Evolutionary conservation across 495 filamentous ascomycete species (phyloP).

Genomic region (Daldinia caldariorum): DNA sequence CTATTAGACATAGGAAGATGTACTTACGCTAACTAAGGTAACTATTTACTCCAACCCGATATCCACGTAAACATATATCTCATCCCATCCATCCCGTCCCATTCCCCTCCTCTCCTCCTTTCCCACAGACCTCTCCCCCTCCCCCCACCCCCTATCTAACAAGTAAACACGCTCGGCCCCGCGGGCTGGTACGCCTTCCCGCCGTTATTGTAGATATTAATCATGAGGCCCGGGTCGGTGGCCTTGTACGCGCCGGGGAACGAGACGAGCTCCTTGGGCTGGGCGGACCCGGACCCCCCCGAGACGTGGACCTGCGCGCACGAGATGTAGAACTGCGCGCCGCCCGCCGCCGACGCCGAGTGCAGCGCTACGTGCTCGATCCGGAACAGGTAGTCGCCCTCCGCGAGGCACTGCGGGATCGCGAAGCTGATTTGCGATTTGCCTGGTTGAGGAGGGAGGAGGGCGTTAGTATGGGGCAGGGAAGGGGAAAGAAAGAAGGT

Average conservation of each 20-base stretch:
- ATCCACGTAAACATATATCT: not conserved
- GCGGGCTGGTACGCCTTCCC: conserved; percentile 45
- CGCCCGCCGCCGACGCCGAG: conserved; percentile 51
- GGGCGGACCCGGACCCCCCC: conserved; percentile 52
- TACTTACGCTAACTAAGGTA: not conserved
- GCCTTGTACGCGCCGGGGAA: conserved; percentile 57
- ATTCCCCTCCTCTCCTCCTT: not conserved
- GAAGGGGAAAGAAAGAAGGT: not conserved
- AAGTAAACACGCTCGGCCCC: conserved; percentile 43
- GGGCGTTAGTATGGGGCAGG: not conserved
- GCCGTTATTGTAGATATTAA: conserved; percentile 60
- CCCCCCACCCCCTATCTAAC: conserved; percentile 12
- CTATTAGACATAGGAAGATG: not conserved
- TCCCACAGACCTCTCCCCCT: not conserved
- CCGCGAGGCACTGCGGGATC: conserved; percentile 59
- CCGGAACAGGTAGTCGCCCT: conserved; percentile 68
- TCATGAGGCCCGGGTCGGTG: conserved; percentile 56
- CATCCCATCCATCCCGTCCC: not conserved
- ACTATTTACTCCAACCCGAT: not conserved
- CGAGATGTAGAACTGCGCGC: conserved; percentile 66
- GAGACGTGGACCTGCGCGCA: conserved; percentile 58
- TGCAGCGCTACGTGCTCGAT: conserved; percentile 68
- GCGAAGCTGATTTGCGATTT: conserved; percentile 52
- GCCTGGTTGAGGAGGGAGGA: conserved; percentile 32
- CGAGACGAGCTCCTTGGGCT: conserved; percentile 50